Conservation (phyloP, 2,329 filamentous ascomycete genomes). For the Neospermospora avenae region DNA sequence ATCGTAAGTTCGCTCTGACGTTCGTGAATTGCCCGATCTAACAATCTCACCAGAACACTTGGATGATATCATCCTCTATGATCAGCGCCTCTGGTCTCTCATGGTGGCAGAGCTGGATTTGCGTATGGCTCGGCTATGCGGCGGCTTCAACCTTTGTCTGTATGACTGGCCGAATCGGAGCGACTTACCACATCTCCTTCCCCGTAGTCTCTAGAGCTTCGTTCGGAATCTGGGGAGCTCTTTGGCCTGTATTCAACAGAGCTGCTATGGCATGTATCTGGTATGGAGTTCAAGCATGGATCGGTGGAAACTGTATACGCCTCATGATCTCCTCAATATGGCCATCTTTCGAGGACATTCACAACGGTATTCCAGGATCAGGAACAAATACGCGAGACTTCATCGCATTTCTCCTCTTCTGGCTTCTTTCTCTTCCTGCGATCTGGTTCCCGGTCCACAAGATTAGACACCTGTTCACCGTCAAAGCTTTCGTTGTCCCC, state of each 20-base stretch:
- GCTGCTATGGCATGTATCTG: constrained; percentile 80
- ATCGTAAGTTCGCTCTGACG: constrained; percentile 46
- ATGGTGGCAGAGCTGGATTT: constrained; percentile 92
- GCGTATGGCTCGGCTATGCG: constrained; percentile 81
- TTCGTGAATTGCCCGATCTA: background rate
- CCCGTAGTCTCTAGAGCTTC: constrained; percentile 74
- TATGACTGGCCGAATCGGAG: constrained; percentile 77
- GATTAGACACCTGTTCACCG: constrained; percentile 85
- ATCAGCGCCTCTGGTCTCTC: constrained; percentile 66
- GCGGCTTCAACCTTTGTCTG: constrained; percentile 75
- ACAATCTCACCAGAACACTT: constrained; percentile 60
- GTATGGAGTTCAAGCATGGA: constrained; percentile 84
- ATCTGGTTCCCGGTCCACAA: constrained; percentile 89
- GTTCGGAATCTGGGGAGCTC: constrained; percentile 84
- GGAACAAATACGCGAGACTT: constrained; percentile 75
- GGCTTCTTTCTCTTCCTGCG: constrained; percentile 74
- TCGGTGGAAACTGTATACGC: constrained; percentile 80
- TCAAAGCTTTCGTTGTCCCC: constrained; percentile 83
- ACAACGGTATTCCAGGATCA: constrained; percentile 63
- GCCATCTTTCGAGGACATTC: constrained; percentile 54
- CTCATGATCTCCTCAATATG: constrained; percentile 88
- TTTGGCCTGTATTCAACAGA: constrained; percentile 88
- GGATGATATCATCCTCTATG: constrained; percentile 89
- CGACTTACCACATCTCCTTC: constrained; percentile 85
- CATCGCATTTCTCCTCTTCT: constrained; percentile 83